Evolutionary conservation across 805 yeast species (phyloP), one percentile per base, ranked within the genome.

Genomic region (Grigorovia yakushimaensis): DNA sequence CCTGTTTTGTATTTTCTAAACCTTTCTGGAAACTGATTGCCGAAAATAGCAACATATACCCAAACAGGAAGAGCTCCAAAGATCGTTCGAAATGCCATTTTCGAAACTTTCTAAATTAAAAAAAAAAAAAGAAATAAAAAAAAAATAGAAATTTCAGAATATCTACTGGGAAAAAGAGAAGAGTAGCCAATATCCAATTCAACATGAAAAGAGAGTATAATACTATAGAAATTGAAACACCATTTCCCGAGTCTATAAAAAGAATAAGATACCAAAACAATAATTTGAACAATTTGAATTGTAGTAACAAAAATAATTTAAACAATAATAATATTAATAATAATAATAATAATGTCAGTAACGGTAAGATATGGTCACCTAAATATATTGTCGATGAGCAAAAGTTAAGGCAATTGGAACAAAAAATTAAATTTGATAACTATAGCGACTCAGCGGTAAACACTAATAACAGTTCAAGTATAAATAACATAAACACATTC

Each of bases 221-320:
- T 17, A 46, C 47, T 22, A 45, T 47, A 36, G 50, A 50, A 41
- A 36, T 49, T 6, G 52, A 49, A 19, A n/a, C 46, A 2, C 48
- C 50, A n/a, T 45, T 40, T 18, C 47, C 48, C 11, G 48, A 47
- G 21, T 11, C 47, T n/a, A 4, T 24, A 9, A 49, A 49, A 20
- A 49, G 43, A 36, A 37, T 35, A 42, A 46, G 42, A 21, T 24
- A 13, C 8, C 30, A 37, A 21, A 23, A 24, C 27, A 13, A 22
- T 15, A 21, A 11, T 17, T 13, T 23, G 19, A 40, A 27, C n/a
- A 18, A 33, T 33, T 33, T 33, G 27, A 23, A 23, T n/a, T n/a
- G 37, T 36, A 8, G 18, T 10, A 13, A 6, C 21, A 39, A 41
- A 19, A 43, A 13, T 17, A 41, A 17, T 27, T 21, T 41, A 37